Evolutionary conservation across 1,284 basidiomycete species (phyloP).

Genomic region (Microbotryum saponariae): DNA sequence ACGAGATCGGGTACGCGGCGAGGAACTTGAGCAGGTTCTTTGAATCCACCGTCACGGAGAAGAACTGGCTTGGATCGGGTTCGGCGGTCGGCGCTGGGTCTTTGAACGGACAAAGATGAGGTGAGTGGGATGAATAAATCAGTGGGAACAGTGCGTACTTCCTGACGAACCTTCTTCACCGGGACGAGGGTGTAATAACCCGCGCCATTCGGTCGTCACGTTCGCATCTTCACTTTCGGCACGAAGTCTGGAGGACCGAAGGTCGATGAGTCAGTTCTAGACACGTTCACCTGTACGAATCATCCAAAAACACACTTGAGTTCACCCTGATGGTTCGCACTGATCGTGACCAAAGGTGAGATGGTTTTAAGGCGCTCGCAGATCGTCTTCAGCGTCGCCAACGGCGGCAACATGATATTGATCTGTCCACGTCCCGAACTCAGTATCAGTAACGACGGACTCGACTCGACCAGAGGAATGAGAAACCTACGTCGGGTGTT

Average conservation of each 20-base stretch:
- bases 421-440: slow-evolving; percentile 16
- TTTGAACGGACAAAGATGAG: background rate
- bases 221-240: slow-evolving; percentile 32
- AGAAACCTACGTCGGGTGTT: slow-evolving; percentile 34
- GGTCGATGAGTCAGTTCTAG: background rate
- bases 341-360: slow-evolving; percentile 24
- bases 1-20: slow-evolving; percentile 36
- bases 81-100: slow-evolving; percentile 10
- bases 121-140: background rate
- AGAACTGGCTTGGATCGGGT: slow-evolving; percentile 20
- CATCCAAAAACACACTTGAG: slow-evolving; percentile 9
- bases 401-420: slow-evolving; percentile 37
- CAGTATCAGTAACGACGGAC: background rate
- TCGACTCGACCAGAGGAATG: no score
- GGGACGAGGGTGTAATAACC: slow-evolving; percentile 34
- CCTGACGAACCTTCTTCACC: slow-evolving; percentile 15
- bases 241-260: slow-evolving; percentile 8
- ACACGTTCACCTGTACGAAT: no score
- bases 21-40: slow-evolving; percentile 38
- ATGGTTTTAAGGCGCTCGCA: slow-evolving; percentile 38
- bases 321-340: slow-evolving; percentile 24
- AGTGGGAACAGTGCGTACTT: background rate
- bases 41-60: slow-evolving; percentile 37
- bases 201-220: slow-evolving; percentile 39
- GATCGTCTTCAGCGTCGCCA: slow-evolving; percentile 37